These are phyloP conservation scores for Evernia prunastri DNA, from an alignment of 495 filamentous ascomycete species.

Conservation along the genomic window DNA sequence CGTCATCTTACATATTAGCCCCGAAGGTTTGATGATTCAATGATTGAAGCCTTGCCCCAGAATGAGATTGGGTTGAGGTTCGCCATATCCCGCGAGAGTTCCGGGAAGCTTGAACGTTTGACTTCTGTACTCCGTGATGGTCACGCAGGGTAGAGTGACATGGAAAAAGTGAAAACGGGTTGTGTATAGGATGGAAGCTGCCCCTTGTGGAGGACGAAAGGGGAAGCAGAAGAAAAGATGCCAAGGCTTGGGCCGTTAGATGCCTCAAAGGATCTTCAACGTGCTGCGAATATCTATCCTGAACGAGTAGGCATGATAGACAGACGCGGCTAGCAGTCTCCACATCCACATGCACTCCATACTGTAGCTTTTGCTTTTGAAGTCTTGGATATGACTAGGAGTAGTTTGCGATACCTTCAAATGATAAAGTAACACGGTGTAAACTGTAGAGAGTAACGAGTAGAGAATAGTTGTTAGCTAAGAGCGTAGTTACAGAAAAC, in stretches of 20 bases:
- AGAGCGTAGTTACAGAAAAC: no score
- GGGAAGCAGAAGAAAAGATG: not conserved
- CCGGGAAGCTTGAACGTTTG: conserved; percentile 9
- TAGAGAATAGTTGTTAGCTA: no score
- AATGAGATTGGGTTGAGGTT: conserved; percentile 14
- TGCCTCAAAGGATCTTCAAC: not conserved
- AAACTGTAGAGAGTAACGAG: not conserved
- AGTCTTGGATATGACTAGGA: not conserved
- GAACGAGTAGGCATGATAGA: not conserved
- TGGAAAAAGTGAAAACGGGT: not conserved
- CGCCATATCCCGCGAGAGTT: conserved; percentile 18
- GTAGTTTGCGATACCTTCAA: not conserved
- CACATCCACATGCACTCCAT: not conserved
- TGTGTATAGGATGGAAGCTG: not conserved
- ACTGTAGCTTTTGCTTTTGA: not conserved
- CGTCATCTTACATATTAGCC: not conserved
- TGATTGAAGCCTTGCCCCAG: not conserved
- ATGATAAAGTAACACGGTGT: no score
- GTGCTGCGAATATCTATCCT: not conserved
- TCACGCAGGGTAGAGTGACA: not conserved
- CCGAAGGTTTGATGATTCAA: conserved; percentile 3
- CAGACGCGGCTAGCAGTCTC: not conserved
- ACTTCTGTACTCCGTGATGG: not conserved
- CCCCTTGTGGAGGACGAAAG: not conserved
- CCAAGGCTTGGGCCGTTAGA: not conserved